A percentile compares a stretch with the other conserved stretches of the same genome.
phyloP scores from a whole-genome alignment of 2,329 filamentous ascomycete species.

The Davidsoniella eucalypti region DNA sequence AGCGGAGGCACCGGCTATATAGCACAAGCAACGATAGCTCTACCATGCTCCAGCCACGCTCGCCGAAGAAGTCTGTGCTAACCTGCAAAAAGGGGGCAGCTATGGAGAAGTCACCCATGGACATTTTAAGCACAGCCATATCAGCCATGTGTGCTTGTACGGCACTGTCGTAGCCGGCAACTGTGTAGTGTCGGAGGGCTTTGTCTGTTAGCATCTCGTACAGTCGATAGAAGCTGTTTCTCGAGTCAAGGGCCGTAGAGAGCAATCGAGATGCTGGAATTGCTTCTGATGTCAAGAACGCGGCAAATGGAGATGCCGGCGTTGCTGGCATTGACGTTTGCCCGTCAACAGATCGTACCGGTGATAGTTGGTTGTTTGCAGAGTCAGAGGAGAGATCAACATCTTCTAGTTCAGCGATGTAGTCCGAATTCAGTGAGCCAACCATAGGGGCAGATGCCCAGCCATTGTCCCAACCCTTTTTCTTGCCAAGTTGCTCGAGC shows the following conservation, averaged over 20 bases:
- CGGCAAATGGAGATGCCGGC: slow-evolving; percentile 3
- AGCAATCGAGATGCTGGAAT: slow-evolving; percentile 42
- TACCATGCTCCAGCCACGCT: slow-evolving; percentile 60
- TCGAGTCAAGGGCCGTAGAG: slow-evolving; percentile 41
- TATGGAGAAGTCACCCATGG: slow-evolving; percentile 52
- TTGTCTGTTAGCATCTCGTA: slow-evolving; percentile 71
- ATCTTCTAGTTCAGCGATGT: slow-evolving; percentile 37
- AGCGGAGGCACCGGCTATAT: slow-evolving; percentile 67
- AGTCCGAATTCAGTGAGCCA: slow-evolving; percentile 23
- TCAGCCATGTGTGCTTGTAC: slow-evolving; percentile 67
- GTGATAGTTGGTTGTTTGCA: not conserved
- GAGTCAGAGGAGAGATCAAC: slow-evolving; percentile 30
- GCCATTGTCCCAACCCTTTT: slow-evolving; percentile 58
- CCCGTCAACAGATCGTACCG: not conserved
- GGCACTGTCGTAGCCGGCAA: slow-evolving; percentile 63
- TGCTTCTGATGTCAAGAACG: slow-evolving; percentile 5
- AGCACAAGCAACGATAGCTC: slow-evolving; percentile 74
- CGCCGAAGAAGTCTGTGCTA: slow-evolving; percentile 63
- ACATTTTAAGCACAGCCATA: slow-evolving; percentile 68
- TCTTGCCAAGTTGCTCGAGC: slow-evolving; percentile 56
- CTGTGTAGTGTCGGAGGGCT: slow-evolving; percentile 64
- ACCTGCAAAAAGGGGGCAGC: slow-evolving; percentile 66
- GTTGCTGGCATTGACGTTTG: not conserved
- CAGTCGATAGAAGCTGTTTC: slow-evolving; percentile 46
- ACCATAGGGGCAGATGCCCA: slow-evolving; percentile 47